Conservation (phyloP, 73 alveolate species). For the Breviolum minutum region DNA sequence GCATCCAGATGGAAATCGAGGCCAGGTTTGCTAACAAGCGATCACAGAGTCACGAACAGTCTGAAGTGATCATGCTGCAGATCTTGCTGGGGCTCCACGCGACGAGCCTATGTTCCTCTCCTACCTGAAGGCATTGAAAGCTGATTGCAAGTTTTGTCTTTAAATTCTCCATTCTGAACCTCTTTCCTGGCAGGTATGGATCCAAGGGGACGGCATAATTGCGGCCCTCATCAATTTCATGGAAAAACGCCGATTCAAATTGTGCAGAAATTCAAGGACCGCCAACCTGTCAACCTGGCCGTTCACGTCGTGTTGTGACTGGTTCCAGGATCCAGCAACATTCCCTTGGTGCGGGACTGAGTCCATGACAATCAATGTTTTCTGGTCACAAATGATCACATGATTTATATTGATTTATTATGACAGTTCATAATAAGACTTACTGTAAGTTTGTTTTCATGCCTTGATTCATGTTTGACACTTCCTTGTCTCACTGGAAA, state of each 20-base stretch:
- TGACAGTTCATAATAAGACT: too few species aligned
- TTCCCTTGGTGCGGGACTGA: constrained; percentile 62
- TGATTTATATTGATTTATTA: too few species aligned
- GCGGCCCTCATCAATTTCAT: constrained; percentile 62
- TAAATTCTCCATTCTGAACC: background rate
- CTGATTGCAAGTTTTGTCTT: background rate
- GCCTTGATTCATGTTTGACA: too few species aligned
- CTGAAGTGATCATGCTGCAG: background rate
- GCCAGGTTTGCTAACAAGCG: background rate
- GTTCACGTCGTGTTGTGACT: too few species aligned
- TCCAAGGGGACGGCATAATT: constrained; percentile 87
- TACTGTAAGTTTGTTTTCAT: too few species aligned
- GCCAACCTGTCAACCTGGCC: background rate
- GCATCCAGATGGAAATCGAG: constrained; percentile 51
- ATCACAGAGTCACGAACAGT: too few species aligned
- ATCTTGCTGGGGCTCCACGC: constrained; percentile 47
- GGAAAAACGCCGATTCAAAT: constrained; percentile 91
- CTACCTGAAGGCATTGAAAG: constrained; percentile 43
- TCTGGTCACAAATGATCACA: too few species aligned
- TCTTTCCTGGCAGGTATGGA: constrained; percentile 32
- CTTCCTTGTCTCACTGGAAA: background rate
- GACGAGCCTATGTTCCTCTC: constrained; percentile 36
- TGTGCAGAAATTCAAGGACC: constrained; percentile 83
- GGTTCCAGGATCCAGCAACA: constrained; percentile 41
- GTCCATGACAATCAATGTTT: background rate